phyloP scores from a whole-genome alignment of 805 yeast species.

The Schwanniomyces sp. region DNA sequence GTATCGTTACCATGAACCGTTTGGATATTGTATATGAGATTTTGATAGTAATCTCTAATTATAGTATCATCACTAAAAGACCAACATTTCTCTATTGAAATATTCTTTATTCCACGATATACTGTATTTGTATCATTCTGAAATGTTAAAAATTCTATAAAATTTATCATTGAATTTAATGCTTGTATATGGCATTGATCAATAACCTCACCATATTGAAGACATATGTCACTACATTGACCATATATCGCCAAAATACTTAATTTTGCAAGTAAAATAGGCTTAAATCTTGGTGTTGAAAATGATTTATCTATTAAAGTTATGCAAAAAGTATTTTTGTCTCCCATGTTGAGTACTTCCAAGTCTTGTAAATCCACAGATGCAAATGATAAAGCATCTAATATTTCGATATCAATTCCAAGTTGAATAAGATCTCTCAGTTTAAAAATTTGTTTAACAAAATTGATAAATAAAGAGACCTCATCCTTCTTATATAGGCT shows the following conservation, averaged over 20 bases:
- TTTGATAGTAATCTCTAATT: constrained; percentile 15
- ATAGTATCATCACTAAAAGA: constrained; percentile 27
- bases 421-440: constrained; percentile 1
- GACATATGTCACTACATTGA: constrained; percentile 12
- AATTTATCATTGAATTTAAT: constrained; percentile 16
- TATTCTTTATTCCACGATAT: constrained; percentile 7
- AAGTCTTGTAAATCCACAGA: not conserved
- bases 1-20: not conserved
- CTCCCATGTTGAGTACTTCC: not conserved
- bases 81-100: constrained; percentile 29
- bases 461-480: not conserved
- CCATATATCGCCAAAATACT: constrained; percentile 11
- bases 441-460: not conserved
- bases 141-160: constrained; percentile 12
- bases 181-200: constrained; percentile 24
- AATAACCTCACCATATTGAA: constrained; percentile 29
- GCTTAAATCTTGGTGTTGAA: constrained; percentile 12
- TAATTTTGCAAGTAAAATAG: constrained; percentile 9
- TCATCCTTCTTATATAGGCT: not conserved
- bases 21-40: not conserved
- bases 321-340: constrained; percentile 5
- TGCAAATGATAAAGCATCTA: constrained; percentile 5
- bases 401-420: constrained; percentile 13
- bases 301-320: constrained; percentile 22
- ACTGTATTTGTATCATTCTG: not conserved